Evolutionary conservation across 768 basidiomycete species (phyloP).

Genomic region (Suillus americanus): DNA sequence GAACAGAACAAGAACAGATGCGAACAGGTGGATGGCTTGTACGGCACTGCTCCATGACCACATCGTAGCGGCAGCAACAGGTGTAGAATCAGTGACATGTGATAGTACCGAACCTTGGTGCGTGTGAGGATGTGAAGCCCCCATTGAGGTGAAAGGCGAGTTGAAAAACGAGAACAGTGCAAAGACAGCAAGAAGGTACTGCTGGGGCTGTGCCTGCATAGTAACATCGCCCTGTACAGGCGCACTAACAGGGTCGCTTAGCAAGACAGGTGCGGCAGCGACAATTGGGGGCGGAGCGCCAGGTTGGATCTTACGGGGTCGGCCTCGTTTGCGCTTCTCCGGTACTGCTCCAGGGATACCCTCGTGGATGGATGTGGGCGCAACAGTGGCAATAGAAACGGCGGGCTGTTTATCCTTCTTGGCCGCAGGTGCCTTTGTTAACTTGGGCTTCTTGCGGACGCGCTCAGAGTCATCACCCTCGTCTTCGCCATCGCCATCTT

Average conservation of each 20-base stretch:
- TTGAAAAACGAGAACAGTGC: constrained; percentile 87
- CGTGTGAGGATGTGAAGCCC: constrained; percentile 38
- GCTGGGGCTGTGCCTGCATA: constrained; percentile 35
- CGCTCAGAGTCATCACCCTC: constrained; percentile 41
- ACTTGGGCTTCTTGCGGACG: constrained; percentile 65
- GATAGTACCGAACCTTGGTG: constrained; percentile 63
- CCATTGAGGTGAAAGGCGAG: constrained; percentile 56
- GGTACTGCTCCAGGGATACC: constrained; percentile 37
- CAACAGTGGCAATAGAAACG: constrained; percentile 27
- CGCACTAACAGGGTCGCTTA: constrained; percentile 16
- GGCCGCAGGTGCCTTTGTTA: constrained; percentile 37
- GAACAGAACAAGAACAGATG: constrained; percentile 61
- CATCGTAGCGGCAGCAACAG: constrained; percentile 7
- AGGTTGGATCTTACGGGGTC: constrained; percentile 71
- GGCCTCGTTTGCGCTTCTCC: constrained; percentile 83
- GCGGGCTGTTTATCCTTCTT: constrained; percentile 45
- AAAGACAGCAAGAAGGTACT: constrained; percentile 81
- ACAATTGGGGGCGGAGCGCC: constrained; percentile 38
- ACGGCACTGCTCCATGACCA: constrained; percentile 54
- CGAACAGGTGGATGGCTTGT: constrained; percentile 65
- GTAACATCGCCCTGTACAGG: constrained; percentile 12
- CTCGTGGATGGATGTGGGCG: constrained; percentile 25
- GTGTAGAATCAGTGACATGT: constrained; percentile 28
- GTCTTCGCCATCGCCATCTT: constrained; percentile 40
- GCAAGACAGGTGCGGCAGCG: constrained; percentile 21